Base-by-base conservation (phyloP, 148 eudicot species). In the Rhododendron williamsianum region DNA sequence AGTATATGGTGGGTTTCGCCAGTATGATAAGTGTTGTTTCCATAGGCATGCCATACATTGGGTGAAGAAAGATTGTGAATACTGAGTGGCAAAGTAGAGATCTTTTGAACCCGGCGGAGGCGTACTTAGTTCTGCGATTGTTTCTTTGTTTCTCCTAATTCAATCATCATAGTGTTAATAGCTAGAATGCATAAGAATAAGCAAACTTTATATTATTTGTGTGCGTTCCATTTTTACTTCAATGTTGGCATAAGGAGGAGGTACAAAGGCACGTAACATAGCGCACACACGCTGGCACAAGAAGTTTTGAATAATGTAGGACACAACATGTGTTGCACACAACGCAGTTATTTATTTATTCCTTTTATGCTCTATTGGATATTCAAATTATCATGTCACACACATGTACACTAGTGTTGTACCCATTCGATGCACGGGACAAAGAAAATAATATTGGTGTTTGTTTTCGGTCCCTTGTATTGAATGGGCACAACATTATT, bases 1-100 rank as follows among this genome's bases (percentile, higher is more conserved):
- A 54, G 89, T 91, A 89, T 93, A 93, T 80, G 88, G 87, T 4
- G 93, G 90, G 85, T 93, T 93, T 78, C 93, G 85, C 93, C 93
- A 91, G 23, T 91, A 93, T 9, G 93, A 93, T 85, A 88, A 84
- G 85, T 89, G 89, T 76, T 89, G 92, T 85, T 93, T 93, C 95
- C 95, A 93, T 45, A 93, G 86, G 86, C 93, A 93, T 33, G 95
- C 93, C 71, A 76, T 80, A 41, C 93, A 93, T 73, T 93, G 95
- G 41, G 76, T 80, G 78, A 84, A 45, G 81, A 85, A 78, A 43
- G 90, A 35, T 58, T 93, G 93, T 10, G 95, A 91, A 60, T 91
- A 91, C 83, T 83, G 84, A 23, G 92, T 90, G 5, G 90, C 81
- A 85, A 93, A 93, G 81, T 89, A 82, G 10, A 93, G 84, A 83